phyloP scores from a whole-genome alignment of 2,329 filamentous ascomycete species.

The Neopestalotiopsis sp. region DNA sequence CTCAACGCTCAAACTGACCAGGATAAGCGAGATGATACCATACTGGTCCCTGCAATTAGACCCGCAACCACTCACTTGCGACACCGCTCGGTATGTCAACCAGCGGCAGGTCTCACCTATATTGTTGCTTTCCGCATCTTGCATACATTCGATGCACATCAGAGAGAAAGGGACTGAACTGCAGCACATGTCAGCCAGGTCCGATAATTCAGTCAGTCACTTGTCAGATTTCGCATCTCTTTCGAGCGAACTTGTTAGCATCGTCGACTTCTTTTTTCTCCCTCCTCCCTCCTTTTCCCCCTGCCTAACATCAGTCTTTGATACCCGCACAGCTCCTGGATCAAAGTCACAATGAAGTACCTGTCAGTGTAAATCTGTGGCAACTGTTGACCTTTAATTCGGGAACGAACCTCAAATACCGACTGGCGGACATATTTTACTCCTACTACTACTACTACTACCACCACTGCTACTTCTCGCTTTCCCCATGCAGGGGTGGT shows the following conservation, averaged over 20 bases:
- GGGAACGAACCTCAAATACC: background rate
- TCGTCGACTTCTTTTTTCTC: background rate
- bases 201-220: no score
- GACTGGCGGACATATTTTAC: background rate
- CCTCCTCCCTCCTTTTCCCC: background rate
- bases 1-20: slow-evolving; percentile 1
- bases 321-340: background rate
- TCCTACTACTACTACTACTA: background rate
- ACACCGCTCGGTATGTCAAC: slow-evolving; percentile 5
- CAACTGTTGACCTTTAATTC: slow-evolving; percentile 10
- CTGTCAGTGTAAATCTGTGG: background rate
- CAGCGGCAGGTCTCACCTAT: slow-evolving; percentile 4
- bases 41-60: slow-evolving; percentile 11
- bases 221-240: background rate
- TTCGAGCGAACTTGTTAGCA: background rate
- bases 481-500: slow-evolving; percentile 16
- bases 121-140: slow-evolving; percentile 8
- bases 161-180: background rate
- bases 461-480: background rate
- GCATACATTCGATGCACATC: background rate
- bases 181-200: slow-evolving; percentile 9
- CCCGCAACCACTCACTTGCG: slow-evolving; percentile 12
- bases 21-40: slow-evolving; percentile 12
- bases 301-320: background rate
- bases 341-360: slow-evolving; percentile 10